A percentile compares a stretch with the other conserved stretches of the same genome.
Conservation (phyloP, 768 basidiomycete species). For the Candolleomyces efflorescens region DNA sequence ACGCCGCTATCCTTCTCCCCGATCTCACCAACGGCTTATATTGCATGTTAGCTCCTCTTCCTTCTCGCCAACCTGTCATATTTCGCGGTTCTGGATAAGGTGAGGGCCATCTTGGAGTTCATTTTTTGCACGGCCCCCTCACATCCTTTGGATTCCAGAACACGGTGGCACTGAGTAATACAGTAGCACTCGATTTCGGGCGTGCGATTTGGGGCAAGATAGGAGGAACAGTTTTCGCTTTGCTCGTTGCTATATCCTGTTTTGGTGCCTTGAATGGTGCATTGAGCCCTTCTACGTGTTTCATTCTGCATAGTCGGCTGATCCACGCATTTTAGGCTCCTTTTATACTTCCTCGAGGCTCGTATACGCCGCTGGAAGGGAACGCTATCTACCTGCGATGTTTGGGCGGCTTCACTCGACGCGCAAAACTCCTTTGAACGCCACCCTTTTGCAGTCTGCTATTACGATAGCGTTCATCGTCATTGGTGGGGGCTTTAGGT, state of each 20-base stretch:
- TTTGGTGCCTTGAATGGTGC: slow-evolving; percentile 93
- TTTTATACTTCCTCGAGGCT: slow-evolving; percentile 79
- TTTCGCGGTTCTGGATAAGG: slow-evolving; percentile 89
- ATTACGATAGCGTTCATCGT: slow-evolving; percentile 78
- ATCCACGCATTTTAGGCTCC: slow-evolving; percentile 40
- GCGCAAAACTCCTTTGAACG: slow-evolving; percentile 85
- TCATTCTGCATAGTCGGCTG: slow-evolving; percentile 2
- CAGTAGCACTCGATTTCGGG: slow-evolving; percentile 91
- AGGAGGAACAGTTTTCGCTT: slow-evolving; percentile 85
- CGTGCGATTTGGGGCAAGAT: slow-evolving; percentile 77
- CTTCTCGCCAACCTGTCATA: slow-evolving; percentile 84
- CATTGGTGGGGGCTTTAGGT: slow-evolving; percentile 85
- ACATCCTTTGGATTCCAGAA: slow-evolving; percentile 27
- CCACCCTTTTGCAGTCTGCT: slow-evolving; percentile 70
- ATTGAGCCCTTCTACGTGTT: slow-evolving; percentile 5
- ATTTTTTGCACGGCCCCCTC: background rate
- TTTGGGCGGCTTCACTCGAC: slow-evolving; percentile 76
- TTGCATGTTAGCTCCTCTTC: slow-evolving; percentile 57
- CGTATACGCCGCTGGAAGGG: slow-evolving; percentile 84
- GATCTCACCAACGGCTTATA: background rate
- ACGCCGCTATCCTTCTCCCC: slow-evolving; percentile 29
- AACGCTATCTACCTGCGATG: slow-evolving; percentile 79
- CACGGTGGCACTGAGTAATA: slow-evolving; percentile 76
- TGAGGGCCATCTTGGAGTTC: slow-evolving; percentile 16
- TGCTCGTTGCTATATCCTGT: slow-evolving; percentile 91